A percentile compares a stretch with the other conserved stretches of the same genome.
Conservation (phyloP, 495 filamentous ascomycete species). For the Xylaria longipes region DNA sequence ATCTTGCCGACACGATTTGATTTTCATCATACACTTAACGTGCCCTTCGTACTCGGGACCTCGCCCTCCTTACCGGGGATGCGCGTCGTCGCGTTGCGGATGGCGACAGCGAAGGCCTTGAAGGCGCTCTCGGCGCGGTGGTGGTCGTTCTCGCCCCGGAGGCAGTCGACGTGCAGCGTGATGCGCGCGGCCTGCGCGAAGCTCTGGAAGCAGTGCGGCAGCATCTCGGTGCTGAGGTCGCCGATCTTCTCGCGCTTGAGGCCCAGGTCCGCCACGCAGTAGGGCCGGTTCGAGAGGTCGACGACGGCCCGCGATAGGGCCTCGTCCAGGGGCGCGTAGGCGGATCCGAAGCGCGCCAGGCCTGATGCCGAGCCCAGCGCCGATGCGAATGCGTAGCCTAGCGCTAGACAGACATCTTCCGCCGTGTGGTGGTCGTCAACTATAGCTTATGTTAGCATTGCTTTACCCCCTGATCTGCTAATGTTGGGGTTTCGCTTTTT, state of each 20-base stretch:
- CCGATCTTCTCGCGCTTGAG: slow-evolving; percentile 91
- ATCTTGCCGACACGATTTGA: not conserved
- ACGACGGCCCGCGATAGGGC: slow-evolving; percentile 92
- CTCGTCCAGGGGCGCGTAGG: slow-evolving; percentile 93
- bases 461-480: not conserved
- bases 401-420: slow-evolving; percentile 92
- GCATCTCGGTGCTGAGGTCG: slow-evolving; percentile 92
- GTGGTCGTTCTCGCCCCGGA: slow-evolving; percentile 92
- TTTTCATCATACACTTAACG: slow-evolving; percentile 57
- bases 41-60: slow-evolving; percentile 94
- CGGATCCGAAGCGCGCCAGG: slow-evolving; percentile 86
- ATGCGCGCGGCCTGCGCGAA: slow-evolving; percentile 91
- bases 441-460: slow-evolving; percentile 41
- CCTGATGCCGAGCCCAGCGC: slow-evolving; percentile 79
- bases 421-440: slow-evolving; percentile 99
- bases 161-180: slow-evolving; percentile 89
- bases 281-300: slow-evolving; percentile 91
- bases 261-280: slow-evolving; percentile 78
- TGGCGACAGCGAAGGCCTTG: slow-evolving; percentile 90
- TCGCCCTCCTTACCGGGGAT: slow-evolving; percentile 84
- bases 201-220: slow-evolving; percentile 91
- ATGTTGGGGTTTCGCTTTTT: slow-evolving; percentile 21
- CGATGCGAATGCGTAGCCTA: slow-evolving; percentile 81
- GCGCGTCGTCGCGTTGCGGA: slow-evolving; percentile 73
- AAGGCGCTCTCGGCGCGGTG: slow-evolving; percentile 97